Base-by-base conservation (phyloP, 2,329 filamentous ascomycete genomes). In the Sphaceloma murrayae region DNA sequence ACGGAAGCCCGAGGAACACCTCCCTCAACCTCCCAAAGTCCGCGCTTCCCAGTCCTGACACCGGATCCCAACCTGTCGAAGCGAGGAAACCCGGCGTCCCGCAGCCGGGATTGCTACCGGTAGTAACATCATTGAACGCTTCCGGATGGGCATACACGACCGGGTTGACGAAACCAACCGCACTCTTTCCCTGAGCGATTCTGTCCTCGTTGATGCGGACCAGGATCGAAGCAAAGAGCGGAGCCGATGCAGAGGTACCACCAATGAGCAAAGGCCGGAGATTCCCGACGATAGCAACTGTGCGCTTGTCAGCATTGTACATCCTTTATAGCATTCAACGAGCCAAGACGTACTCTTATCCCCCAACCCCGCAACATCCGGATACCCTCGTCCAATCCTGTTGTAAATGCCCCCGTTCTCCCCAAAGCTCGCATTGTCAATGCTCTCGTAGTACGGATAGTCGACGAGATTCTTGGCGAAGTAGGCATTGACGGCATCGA, bases 201-300 rank as follows among this genome's bases (percentile, higher is more conserved):
- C 49, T 30, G 39, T 48, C 40, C 32, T 49, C 34, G 46, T 54
- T 51, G 16, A 52, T 36, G 9, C 36, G 40, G 10, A 29, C 48
- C 4, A 51, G 33, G 32, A 51, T 48, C 22, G 24, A 22, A 24
- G 38, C 49, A 38, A 51, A 47, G 22, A 46, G 34, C 5, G 49
- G 49, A 5, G 44, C 30, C 6, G 40, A 43, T n/a, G 49, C 49
- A 8, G 34, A 43, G 2, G 49, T 51, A 8, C 49, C 49, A 22
- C 45, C 48, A n/a, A 71, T 53, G 7, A 32, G 36, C 3, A 46
- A 33, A 10, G 40, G 47, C 57, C 3, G 60, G 5, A 60, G 58
- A 40, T 65, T 61, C 55, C 61, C 61, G 18, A 67, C 56, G 26
- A 61, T 60, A 2, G 60, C 62, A 48, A 67, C 70, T 49, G 62